Evolutionary conservation across 139 green algal genomes (phyloP).

Genomic region (Marvania coccoides): DNA sequence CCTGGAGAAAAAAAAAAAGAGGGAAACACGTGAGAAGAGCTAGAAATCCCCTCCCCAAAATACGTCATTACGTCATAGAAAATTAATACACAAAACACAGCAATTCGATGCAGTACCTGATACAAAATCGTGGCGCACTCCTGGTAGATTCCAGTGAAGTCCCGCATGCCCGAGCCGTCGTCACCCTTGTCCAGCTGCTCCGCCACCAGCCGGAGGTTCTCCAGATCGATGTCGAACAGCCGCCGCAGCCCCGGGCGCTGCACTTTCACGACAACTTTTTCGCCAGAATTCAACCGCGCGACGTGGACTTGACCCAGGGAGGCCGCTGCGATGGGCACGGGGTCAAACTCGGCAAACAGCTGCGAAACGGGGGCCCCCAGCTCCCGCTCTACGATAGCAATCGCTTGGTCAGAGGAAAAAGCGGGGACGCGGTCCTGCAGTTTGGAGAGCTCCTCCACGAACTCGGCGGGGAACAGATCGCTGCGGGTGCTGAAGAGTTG

Average conservation of each 20-base stretch:
- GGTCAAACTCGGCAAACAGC: constrained; percentile 82
- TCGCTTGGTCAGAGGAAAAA: constrained; percentile 70
- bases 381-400: constrained; percentile 74
- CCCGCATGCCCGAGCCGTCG: constrained; percentile 18
- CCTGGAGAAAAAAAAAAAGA: too few species aligned
- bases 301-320: constrained; percentile 91
- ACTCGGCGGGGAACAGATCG: constrained; percentile 90
- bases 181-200: constrained; percentile 49
- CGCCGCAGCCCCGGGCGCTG: constrained; percentile 92
- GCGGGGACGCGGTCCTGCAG: constrained; percentile 96
- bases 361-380: constrained; percentile 62
- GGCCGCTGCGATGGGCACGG: constrained; percentile 84
- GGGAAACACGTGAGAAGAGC: not conserved
- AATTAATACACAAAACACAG: too few species aligned
- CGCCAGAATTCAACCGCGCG: constrained; percentile 62
- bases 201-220: constrained; percentile 91
- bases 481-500: constrained; percentile 96
- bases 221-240: constrained; percentile 96
- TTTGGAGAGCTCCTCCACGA: constrained; percentile 92
- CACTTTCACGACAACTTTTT: constrained; percentile 93
- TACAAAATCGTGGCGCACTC: constrained; percentile 40
- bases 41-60: not conserved
- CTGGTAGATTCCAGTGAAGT: constrained; percentile 48
- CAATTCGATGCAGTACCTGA: not conserved
- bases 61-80: not conserved